phyloP scores from a whole-genome alignment of 176 grass and related monocot genomes.

The Paspalum notatum region DNA sequence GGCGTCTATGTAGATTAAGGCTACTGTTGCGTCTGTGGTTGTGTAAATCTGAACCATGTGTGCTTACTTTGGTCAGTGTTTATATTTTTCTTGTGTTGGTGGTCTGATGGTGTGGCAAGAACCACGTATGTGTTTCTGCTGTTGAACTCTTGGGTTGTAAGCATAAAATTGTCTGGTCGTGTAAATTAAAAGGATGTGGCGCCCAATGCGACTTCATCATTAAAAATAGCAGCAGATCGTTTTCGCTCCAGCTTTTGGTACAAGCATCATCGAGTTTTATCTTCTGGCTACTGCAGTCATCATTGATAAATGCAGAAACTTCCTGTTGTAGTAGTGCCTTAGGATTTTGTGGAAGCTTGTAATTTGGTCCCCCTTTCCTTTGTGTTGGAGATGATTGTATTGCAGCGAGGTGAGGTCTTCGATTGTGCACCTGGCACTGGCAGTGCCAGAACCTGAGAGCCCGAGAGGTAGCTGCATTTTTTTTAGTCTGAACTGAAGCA shows the following conservation, averaged over 20 bases:
- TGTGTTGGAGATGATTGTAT: no score
- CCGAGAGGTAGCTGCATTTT: no score
- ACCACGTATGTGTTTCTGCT: not conserved
- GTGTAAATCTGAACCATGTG: not conserved
- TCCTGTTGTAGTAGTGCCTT: no score
- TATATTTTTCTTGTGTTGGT: not conserved
- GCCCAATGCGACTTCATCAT: not conserved
- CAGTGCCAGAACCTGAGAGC: no score
- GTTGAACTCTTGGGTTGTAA: not conserved
- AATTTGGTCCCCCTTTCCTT: no score
- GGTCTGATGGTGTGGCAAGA: not conserved
- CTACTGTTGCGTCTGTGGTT: not conserved
- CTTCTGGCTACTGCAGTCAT: not conserved
- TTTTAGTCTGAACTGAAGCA: no score
- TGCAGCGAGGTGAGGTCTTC: no score
- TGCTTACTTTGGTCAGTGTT: conserved; percentile 16
- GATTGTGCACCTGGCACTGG: no score
- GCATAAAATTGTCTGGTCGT: not conserved
- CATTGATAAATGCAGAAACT: no score
- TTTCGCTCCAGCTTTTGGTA: not conserved
- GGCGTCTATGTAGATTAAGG: conserved; percentile 22
- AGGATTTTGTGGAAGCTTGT: no score
- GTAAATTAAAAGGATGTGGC: not conserved
- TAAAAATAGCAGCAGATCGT: not conserved
- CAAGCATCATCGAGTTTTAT: not conserved